Percentiles rank a stretch among this genome's conserved stretches.
These are phyloP conservation scores for Talaromyces marneffei DNA, from an alignment of 2,329 filamentous ascomycete genomes.

Conservation along the genomic window DNA sequence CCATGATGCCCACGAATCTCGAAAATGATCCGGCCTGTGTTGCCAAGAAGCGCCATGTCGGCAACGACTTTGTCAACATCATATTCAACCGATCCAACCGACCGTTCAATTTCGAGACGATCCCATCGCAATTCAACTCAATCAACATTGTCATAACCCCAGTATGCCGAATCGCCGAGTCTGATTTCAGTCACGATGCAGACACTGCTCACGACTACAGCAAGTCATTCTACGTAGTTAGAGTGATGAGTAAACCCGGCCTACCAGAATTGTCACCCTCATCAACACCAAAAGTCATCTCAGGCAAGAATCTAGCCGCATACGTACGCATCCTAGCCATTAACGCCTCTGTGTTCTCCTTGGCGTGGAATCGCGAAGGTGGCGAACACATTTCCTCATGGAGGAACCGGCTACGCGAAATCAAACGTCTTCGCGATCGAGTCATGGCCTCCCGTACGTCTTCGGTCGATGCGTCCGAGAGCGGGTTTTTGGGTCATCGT, in stretches of 20 bases:
- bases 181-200: conserved; percentile 29
- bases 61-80: conserved; percentile 97
- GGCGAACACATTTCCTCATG: conserved; percentile 84
- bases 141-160: conserved; percentile 96
- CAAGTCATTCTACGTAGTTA: conserved; percentile 72
- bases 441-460: conserved; percentile 28
- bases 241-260: conserved; percentile 78
- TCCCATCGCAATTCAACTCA: conserved; percentile 92
- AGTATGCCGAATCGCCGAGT: conserved; percentile 46
- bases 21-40: conserved; percentile 69
- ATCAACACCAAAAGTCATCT: conserved; percentile 82
- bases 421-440: conserved; percentile 69
- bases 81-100: conserved; percentile 95
- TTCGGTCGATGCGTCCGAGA: conserved; percentile 26
- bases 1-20: conserved; percentile 90
- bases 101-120: conserved; percentile 82
- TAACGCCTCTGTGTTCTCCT: conserved; percentile 87
- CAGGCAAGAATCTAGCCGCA: conserved; percentile 69
- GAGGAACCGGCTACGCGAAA: conserved; percentile 79
- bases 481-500: conserved; percentile 29
- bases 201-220: conserved; percentile 23
- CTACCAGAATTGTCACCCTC: conserved; percentile 91
- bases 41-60: conserved; percentile 89
- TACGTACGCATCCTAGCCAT: conserved; percentile 86
- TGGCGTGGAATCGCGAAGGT: conserved; percentile 71